Conservation (phyloP, 192 early-diverging fungal genomes). For the Jimgerdemannia flammicorona region DNA sequence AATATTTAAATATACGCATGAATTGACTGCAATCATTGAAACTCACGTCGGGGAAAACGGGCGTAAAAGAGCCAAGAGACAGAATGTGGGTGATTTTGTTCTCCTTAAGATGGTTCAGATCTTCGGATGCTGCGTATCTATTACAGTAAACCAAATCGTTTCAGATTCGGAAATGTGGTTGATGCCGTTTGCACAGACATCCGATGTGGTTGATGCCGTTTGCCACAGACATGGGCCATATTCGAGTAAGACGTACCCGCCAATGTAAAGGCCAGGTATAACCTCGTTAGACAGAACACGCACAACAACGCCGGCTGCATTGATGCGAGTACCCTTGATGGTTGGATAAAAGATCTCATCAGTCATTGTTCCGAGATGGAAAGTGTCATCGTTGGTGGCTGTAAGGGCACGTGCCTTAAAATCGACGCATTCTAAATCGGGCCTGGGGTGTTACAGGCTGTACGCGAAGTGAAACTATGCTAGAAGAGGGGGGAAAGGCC, state of each 20-base stretch:
- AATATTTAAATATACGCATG: not conserved
- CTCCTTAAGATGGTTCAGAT: slow-evolving; percentile 18
- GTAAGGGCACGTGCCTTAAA: not conserved
- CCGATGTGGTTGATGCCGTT: not conserved
- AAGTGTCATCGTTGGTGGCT: not conserved
- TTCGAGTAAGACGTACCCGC: not conserved
- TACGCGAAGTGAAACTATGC: too few relatives aligned
- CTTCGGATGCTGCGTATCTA: slow-evolving; percentile 21
- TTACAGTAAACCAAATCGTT: not conserved
- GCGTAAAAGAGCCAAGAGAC: slow-evolving; percentile 29
- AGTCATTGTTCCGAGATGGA: too few relatives aligned
- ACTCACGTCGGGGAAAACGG: slow-evolving; percentile 9
- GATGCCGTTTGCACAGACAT: not conserved
- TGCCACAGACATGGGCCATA: not conserved
- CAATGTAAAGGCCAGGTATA: not conserved
- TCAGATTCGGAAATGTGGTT: not conserved
- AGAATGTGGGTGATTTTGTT: slow-evolving; percentile 26
- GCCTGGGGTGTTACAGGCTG: too few relatives aligned
- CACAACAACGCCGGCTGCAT: not conserved
- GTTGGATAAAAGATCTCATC: not conserved
- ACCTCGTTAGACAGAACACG: not conserved
- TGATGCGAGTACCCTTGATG: not conserved
- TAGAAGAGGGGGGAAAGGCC: too few relatives aligned
- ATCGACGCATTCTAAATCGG: not conserved
- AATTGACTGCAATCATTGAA: slow-evolving; percentile 3